Evolutionary conservation across 768 basidiomycete species (phyloP).

Genomic region (Tephrocybe rancida): DNA sequence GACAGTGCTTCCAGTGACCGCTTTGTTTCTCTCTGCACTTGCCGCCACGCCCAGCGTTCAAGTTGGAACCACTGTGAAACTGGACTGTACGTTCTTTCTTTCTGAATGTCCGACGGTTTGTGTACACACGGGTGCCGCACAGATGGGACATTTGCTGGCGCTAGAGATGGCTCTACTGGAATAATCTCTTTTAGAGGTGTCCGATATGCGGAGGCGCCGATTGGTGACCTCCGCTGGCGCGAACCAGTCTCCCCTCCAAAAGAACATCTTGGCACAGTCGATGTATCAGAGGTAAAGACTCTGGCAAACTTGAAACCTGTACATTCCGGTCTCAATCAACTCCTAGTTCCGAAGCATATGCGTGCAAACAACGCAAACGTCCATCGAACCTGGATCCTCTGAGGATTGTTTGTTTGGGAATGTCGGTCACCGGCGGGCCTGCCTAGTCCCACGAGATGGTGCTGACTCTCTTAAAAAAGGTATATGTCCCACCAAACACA

Average conservation of each 20-base stretch:
- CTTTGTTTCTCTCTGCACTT: too few species aligned
- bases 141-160: constrained; percentile 43
- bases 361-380: constrained; percentile 32
- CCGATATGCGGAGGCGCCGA: constrained; percentile 45
- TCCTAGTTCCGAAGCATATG: constrained; percentile 38
- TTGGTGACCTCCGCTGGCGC: constrained; percentile 42
- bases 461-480: constrained; percentile 20
- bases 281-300: constrained; percentile 33
- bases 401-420: constrained; percentile 49
- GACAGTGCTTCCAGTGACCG: too few species aligned
- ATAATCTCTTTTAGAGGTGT: constrained; percentile 41
- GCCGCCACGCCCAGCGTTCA: too few species aligned
- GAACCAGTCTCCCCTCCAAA: constrained; percentile 40
- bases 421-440: constrained; percentile 20
- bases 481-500: constrained; percentile 34
- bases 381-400: constrained; percentile 29
- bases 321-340: neutral
- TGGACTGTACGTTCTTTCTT: constrained; percentile 24
- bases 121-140: neutral
- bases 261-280: constrained; percentile 34
- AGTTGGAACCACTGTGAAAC: constrained; percentile 14
- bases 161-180: constrained; percentile 27
- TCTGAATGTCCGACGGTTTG: neutral
- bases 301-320: neutral
- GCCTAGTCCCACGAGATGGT: too few species aligned